Conservation (phyloP, 331 rosid species). For the Quercus lobata region DNA sequence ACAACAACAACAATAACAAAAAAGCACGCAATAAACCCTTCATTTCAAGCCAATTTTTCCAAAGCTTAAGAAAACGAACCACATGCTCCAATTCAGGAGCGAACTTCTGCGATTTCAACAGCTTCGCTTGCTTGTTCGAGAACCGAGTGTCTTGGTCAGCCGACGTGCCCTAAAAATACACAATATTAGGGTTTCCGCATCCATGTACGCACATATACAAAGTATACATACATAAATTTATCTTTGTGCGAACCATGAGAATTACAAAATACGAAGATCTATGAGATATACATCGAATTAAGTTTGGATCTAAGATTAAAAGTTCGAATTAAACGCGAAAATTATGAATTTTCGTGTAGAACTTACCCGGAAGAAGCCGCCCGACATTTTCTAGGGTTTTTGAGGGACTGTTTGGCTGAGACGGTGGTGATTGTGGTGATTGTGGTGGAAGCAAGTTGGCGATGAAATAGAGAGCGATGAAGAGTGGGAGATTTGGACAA, state of each 20-base stretch:
- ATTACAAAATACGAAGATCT: constrained; percentile 10
- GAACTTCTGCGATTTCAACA: constrained; percentile 92
- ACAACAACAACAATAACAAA: background rate
- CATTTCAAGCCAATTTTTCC: background rate
- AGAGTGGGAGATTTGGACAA: background rate
- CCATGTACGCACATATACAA: background rate
- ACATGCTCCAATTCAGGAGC: constrained; percentile 86
- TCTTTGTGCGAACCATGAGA: background rate
- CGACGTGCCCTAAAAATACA: constrained; percentile 65
- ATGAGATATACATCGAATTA: constrained; percentile 12
- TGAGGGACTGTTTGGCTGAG: constrained; percentile 10
- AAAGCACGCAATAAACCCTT: background rate
- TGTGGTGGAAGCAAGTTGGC: background rate
- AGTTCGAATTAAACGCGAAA: background rate
- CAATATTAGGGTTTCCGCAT: background rate
- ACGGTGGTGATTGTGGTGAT: background rate
- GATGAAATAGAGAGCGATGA: background rate
- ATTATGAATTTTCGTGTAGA: background rate
- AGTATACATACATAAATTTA: background rate
- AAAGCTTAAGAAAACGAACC: constrained; percentile 44
- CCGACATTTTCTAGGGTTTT: constrained; percentile 75
- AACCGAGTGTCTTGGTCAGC: constrained; percentile 98
- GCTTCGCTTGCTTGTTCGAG: constrained; percentile 97
- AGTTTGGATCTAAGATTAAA: constrained; percentile 10
- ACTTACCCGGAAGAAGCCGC: constrained; percentile 94